Evolutionary conservation across 1,284 basidiomycete species (phyloP).

Genomic region (Volvariella volvacea): DNA sequence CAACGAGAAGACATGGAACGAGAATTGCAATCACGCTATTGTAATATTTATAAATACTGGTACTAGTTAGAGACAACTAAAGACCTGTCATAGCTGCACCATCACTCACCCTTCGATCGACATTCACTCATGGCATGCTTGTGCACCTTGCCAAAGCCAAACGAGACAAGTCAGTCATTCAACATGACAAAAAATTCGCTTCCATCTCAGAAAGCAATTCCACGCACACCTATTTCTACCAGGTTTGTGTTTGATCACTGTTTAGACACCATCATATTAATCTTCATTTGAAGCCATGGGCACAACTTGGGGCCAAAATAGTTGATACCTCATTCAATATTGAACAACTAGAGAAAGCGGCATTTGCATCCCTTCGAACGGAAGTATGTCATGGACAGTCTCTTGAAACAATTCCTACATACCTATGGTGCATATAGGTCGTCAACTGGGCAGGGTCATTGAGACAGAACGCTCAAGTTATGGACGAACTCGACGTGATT

Average conservation of each 20-base stretch:
- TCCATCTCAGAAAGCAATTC: constrained; percentile 57
- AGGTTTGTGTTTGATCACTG: constrained; percentile 35
- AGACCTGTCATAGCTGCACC: constrained; percentile 44
- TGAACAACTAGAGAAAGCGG: constrained; percentile 55
- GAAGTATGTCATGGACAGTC: constrained; percentile 47
- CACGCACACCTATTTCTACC: constrained; percentile 66
- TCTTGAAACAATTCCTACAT: no score
- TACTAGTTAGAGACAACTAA: no score
- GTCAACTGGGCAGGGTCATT: constrained; percentile 45
- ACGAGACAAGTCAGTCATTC: constrained; percentile 36
- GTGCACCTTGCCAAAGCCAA: constrained; percentile 62
- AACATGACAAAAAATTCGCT: constrained; percentile 30
- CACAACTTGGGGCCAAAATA: constrained; percentile 61
- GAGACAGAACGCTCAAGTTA: constrained; percentile 69
- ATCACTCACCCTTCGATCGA: constrained; percentile 66
- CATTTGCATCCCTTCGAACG: constrained; percentile 60
- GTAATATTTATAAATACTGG: constrained; percentile 24
- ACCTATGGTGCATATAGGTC: no score
- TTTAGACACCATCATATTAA: no score
- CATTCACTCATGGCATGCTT: constrained; percentile 64
- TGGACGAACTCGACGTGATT: constrained; percentile 88
- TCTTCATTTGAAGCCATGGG: constrained; percentile 62
- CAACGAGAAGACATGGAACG: constrained; percentile 48
- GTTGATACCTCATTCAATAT: constrained; percentile 53
- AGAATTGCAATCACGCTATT: constrained; percentile 45